phyloP scores from a whole-genome alignment of 2,329 filamentous ascomycete species.

The Xylaria sp. region DNA sequence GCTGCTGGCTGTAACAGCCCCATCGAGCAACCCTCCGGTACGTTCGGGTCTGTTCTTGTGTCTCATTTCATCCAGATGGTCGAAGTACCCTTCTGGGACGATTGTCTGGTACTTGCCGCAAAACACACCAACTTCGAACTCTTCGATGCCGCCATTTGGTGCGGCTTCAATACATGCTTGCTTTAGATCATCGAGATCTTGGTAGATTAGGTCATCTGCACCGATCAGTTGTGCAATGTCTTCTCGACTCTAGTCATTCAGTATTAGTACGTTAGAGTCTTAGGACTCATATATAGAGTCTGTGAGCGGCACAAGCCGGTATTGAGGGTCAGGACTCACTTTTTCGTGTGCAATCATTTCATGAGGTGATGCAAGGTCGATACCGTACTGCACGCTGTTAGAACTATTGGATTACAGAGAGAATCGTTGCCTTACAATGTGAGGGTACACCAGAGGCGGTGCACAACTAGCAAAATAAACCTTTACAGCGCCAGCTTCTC shows the following conservation, averaged over 20 bases:
- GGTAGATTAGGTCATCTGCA: conserved; percentile 81
- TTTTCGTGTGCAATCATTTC: conserved; percentile 79
- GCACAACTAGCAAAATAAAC: conserved; percentile 87
- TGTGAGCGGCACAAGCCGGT: not conserved
- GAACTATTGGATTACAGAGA: not conserved
- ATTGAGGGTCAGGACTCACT: conserved; percentile 56
- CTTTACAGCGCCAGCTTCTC: conserved; percentile 83
- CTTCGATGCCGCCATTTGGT: conserved; percentile 60
- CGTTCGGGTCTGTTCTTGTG: conserved; percentile 72
- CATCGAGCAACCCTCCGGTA: conserved; percentile 26
- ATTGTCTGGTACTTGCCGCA: conserved; percentile 87
- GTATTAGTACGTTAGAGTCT: not conserved
- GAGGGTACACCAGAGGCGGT: conserved; percentile 84
- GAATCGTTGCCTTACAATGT: conserved; percentile 73
- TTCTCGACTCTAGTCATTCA: conserved; percentile 39
- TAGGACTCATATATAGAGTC: not conserved
- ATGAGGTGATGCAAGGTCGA: conserved; percentile 76
- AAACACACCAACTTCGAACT: conserved; percentile 94
- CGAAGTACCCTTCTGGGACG: conserved; percentile 83
- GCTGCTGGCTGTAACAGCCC: conserved; percentile 11
- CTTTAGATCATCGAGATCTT: conserved; percentile 82
- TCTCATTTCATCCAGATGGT: conserved; percentile 77
- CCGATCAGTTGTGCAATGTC: conserved; percentile 65
- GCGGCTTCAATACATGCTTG: conserved; percentile 77
- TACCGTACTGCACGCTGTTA: conserved; percentile 52